Evolutionary conservation across 176 grass and related monocot genomes (phyloP).

Genomic region (Guadua angustifolia): DNA sequence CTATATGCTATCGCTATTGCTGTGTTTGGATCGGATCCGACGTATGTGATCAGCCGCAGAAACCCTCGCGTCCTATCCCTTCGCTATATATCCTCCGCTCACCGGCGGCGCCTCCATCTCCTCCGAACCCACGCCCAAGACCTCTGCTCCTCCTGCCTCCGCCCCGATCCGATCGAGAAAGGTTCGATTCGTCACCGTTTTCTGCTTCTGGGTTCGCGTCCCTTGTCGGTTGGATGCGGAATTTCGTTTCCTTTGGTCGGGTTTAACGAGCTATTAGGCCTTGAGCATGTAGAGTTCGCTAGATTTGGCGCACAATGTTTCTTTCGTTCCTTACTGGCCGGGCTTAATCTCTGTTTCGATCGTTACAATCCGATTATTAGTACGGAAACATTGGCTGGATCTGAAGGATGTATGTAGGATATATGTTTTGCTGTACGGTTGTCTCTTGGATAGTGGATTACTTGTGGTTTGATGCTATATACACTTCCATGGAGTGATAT

Average conservation of each 20-base stretch:
- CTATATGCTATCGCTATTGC: too few relatives aligned
- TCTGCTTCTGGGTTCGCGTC: too few relatives aligned
- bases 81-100: neutral
- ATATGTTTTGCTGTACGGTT: neutral
- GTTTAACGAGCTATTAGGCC: neutral
- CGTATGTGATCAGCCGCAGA: neutral
- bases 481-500: neutral
- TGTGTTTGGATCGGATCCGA: neutral
- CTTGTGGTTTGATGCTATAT: neutral
- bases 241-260: neutral
- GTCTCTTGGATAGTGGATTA: neutral
- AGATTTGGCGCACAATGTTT: neutral
- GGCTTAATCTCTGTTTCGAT: neutral
- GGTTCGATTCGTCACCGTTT: neutral
- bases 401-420: neutral
- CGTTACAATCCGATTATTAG: neutral
- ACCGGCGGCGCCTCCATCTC: neutral
- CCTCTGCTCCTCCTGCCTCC: neutral
- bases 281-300: neutral
- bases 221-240: neutral
- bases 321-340: neutral
- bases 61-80: neutral
- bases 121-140: neutral
- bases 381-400: neutral
- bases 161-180: slow-evolving; percentile 13